phyloP scores from a whole-genome alignment of 805 yeast genomes.

The Schwanniomyces occidentalis region DNA sequence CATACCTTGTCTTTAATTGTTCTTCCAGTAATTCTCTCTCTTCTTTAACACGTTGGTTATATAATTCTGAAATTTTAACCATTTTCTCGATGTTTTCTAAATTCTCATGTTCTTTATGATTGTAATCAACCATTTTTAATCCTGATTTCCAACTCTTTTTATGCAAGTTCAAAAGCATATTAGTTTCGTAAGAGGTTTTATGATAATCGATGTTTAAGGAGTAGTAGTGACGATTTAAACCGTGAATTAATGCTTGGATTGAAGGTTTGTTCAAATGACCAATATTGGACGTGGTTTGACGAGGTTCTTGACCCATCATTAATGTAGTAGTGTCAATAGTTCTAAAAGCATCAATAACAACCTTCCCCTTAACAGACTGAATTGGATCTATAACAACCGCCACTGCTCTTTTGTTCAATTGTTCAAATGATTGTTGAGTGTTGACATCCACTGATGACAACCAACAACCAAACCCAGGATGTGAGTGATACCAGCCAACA shows the following conservation, averaged over 20 bases:
- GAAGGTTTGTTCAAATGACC: constrained; percentile 96
- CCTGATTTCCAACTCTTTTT: constrained; percentile 97
- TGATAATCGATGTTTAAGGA: constrained; percentile 93
- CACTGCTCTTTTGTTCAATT: constrained; percentile 90
- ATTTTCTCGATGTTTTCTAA: constrained; percentile 69
- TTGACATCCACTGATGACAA: constrained; percentile 94
- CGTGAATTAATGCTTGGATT: constrained; percentile 95
- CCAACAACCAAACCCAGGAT: constrained; percentile 99
- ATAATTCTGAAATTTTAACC: constrained; percentile 88
- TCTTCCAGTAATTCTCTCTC: constrained; percentile 87
- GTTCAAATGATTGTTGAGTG: constrained; percentile 97
- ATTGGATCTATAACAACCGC: constrained; percentile 99
- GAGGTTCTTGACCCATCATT: constrained; percentile 96
- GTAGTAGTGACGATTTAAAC: constrained; percentile 94
- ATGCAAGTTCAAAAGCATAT: constrained; percentile 90
- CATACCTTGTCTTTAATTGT: constrained; percentile 91
- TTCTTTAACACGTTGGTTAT: constrained; percentile 87
- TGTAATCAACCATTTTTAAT: constrained; percentile 72
- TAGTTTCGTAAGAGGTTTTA: constrained; percentile 88
- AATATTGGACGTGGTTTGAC: constrained; percentile 94
- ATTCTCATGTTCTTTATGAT: constrained; percentile 74
- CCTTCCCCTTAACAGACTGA: constrained; percentile 98
- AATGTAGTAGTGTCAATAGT: constrained; percentile 82
- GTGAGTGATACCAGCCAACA: constrained; percentile 99
- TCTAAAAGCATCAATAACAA: constrained; percentile 97